phyloP scores from a whole-genome alignment of 371 early-diverging fungal species.

The Lichtheimia corymbifera region DNA sequence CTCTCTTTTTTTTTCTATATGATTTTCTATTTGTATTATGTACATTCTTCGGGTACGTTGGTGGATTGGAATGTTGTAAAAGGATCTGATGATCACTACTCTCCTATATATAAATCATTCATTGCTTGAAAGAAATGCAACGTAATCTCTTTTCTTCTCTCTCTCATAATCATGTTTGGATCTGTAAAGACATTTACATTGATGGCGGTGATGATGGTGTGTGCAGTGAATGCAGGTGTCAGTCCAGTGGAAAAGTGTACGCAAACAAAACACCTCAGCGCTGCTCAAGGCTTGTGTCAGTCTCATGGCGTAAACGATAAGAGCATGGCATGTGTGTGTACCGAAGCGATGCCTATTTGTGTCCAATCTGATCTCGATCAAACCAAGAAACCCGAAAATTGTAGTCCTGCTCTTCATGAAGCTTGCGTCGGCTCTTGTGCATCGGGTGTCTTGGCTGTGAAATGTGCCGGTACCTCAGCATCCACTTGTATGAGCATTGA shows the following conservation, averaged over 20 bases:
- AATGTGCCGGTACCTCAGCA: slow-evolving; percentile 4
- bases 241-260: not conserved
- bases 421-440: slow-evolving; percentile 9
- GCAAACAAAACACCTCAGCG: not conserved
- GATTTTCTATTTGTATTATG: not conserved
- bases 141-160: too few relatives aligned
- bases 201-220: too few relatives aligned
- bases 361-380: not conserved
- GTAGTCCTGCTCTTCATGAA: not conserved
- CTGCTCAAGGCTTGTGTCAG: slow-evolving; percentile 8
- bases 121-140: too few relatives aligned
- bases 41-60: not conserved
- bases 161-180: too few relatives aligned
- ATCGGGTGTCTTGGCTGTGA: slow-evolving; percentile 2
- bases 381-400: not conserved
- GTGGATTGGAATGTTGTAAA: slow-evolving; percentile 2
- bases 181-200: too few relatives aligned
- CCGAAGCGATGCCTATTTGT: slow-evolving; percentile 9
- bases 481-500: slow-evolving; percentile 2
- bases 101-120: not conserved
- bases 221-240: not conserved
- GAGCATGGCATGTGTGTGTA: slow-evolving; percentile 11
- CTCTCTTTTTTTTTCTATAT: too few relatives aligned
- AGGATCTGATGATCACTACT: not conserved
- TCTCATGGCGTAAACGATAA: not conserved